A percentile compares a stretch with the other conserved stretches of the same genome.
phyloP scores from a whole-genome alignment of 192 early-diverging fungal species.

The Entomortierella chlamydospora region DNA sequence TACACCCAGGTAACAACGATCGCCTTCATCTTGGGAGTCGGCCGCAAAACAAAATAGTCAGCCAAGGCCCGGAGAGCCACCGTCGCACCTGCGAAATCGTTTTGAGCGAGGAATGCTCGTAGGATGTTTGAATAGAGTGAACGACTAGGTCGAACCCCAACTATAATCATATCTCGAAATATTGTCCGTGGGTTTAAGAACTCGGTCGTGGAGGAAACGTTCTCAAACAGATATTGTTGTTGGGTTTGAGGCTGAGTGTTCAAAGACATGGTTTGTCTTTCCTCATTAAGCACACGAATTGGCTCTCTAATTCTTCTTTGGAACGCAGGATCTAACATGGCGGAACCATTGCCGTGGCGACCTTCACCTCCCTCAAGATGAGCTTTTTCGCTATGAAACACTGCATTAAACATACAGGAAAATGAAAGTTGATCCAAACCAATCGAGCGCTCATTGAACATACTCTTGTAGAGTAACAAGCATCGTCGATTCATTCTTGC shows the following conservation, averaged over 20 bases:
- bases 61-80: conserved; percentile 28
- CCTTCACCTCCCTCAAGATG: conserved; percentile 33
- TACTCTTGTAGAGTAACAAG: conserved; percentile 29
- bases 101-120: conserved; percentile 26
- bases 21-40: conserved; percentile 45
- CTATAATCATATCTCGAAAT: conserved; percentile 49
- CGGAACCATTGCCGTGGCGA: conserved; percentile 8
- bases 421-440: conserved; percentile 41
- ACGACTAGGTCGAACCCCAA: conserved; percentile 30
- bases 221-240: conserved; percentile 28
- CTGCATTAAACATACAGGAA: conserved; percentile 47
- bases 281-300: too few species aligned
- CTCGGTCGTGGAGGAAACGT: conserved; percentile 8
- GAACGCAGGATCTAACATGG: conserved; percentile 4
- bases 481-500: conserved; percentile 39
- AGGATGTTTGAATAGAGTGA: conserved; percentile 44
- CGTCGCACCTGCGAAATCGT: conserved; percentile 32
- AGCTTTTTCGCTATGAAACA: conserved; percentile 49
- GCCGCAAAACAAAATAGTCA: conserved; percentile 29
- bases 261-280: background rate
- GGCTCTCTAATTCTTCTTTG: conserved; percentile 18
- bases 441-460: conserved; percentile 37
- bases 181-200: conserved; percentile 18
- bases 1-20: conserved; percentile 34
- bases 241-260: background rate